These are phyloP conservation scores for Leccinum fallax DNA, from an alignment of 1,284 basidiomycete genomes.

Conservation along the genomic window DNA sequence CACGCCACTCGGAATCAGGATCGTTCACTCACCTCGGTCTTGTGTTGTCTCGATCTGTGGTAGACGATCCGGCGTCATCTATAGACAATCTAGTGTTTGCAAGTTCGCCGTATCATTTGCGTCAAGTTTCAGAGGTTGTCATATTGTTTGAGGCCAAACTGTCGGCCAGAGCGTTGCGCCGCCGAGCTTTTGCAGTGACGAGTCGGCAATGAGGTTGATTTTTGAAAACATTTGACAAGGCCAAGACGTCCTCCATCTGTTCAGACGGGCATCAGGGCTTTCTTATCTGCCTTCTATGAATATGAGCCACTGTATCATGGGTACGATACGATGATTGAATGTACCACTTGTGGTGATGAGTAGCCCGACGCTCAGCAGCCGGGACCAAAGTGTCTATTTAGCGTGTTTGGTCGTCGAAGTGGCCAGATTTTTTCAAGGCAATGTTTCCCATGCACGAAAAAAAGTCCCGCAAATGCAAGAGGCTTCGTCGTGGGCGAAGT, in stretches of 20 bases:
- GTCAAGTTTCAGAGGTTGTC: not conserved
- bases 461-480: not conserved
- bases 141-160: not conserved
- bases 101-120: not conserved
- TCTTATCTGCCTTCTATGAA: not conserved
- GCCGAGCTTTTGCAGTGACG: not conserved
- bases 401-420: not conserved
- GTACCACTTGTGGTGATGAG: not conserved
- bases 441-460: not conserved
- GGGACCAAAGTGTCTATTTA: not conserved
- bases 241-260: not conserved
- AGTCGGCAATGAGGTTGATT: not conserved
- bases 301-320: not conserved
- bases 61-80: not conserved
- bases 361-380: not conserved
- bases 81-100: not conserved
- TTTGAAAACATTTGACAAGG: not conserved
- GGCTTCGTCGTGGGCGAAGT: not conserved
- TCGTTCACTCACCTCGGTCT: slow-evolving; percentile 3
- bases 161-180: not conserved
- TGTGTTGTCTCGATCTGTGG: not conserved
- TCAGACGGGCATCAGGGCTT: not conserved
- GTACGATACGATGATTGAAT: not conserved
- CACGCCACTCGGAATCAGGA: not conserved
- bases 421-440: not conserved